These are phyloP conservation scores for Coniochaeta sp. DNA, from an alignment of 2,329 filamentous ascomycete genomes.

Conservation along the genomic window DNA sequence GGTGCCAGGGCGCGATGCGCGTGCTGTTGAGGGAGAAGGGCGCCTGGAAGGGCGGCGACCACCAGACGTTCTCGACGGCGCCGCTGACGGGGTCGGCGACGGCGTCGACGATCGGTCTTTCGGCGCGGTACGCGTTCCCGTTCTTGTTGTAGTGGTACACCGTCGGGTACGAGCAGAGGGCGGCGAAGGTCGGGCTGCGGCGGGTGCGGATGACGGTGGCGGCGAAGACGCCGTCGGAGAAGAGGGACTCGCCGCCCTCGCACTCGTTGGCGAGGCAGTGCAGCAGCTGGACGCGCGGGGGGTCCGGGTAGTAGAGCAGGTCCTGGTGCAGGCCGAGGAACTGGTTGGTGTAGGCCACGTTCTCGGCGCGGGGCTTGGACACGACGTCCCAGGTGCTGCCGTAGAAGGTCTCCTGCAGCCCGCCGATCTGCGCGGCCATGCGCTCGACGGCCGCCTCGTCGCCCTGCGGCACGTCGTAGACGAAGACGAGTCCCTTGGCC, in stretches of 20 bases:
- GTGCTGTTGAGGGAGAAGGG: constrained; percentile 28
- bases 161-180: neutral
- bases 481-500: constrained; percentile 66
- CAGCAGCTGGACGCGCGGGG: constrained; percentile 77
- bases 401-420: constrained; percentile 82
- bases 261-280: constrained; percentile 82
- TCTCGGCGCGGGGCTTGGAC: constrained; percentile 75
- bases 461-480: constrained; percentile 65
- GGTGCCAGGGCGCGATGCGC: constrained; percentile 16
- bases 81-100: constrained; percentile 11
- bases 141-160: constrained; percentile 59
- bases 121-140: constrained; percentile 54
- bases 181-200: constrained; percentile 43
- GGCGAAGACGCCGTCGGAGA: constrained; percentile 67
- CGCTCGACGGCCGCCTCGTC: constrained; percentile 53
- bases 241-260: constrained; percentile 76
- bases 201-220: constrained; percentile 49
- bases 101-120: constrained; percentile 48
- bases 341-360: constrained; percentile 82
- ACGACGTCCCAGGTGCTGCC: constrained; percentile 86
- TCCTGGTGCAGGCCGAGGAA: constrained; percentile 90
- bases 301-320: constrained; percentile 74
- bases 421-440: constrained; percentile 68
- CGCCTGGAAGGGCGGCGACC: constrained; percentile 76
- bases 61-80: constrained; percentile 27